Conservation (phyloP, 768 basidiomycete genomes). For the Psilocybe cubensis region DNA sequence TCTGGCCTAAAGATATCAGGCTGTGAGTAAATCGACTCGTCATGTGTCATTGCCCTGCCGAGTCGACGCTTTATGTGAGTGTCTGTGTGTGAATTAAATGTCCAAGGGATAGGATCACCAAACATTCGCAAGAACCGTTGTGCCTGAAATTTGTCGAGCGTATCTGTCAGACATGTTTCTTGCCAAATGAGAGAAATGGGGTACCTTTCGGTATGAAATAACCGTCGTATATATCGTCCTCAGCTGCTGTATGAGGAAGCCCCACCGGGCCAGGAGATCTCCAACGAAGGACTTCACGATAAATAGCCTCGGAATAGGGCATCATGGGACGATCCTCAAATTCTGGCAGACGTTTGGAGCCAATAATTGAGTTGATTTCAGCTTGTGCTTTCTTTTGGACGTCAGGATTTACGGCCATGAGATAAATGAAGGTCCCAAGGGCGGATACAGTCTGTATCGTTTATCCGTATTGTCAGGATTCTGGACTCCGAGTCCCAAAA, state of each 20-base stretch:
- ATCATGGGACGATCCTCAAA: slow-evolving; percentile 26
- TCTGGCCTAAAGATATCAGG: slow-evolving; percentile 44
- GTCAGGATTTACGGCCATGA: slow-evolving; percentile 31
- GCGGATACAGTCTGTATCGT: slow-evolving; percentile 12
- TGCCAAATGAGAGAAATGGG: not conserved
- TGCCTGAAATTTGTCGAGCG: slow-evolving; percentile 12
- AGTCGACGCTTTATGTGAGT: too few relatives aligned
- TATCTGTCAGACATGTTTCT: slow-evolving; percentile 11
- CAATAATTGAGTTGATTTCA: slow-evolving; percentile 36
- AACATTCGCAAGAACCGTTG: slow-evolving; percentile 33
- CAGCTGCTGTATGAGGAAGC: slow-evolving; percentile 23
- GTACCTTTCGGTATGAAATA: slow-evolving; percentile 28
- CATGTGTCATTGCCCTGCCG: slow-evolving; percentile 34
- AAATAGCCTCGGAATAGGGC: slow-evolving; percentile 26
- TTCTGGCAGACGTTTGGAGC: slow-evolving; percentile 28
- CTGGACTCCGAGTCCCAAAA: not conserved
- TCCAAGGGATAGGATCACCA: slow-evolving; percentile 24
- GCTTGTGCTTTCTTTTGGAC: slow-evolving; percentile 33
- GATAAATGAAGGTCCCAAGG: slow-evolving; percentile 27
- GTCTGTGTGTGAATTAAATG: not conserved
- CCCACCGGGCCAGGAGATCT: slow-evolving; percentile 15
- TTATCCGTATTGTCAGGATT: not conserved
- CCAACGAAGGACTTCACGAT: slow-evolving; percentile 17
- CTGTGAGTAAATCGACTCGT: slow-evolving; percentile 33
- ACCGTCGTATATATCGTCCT: slow-evolving; percentile 26